Evolutionary conservation across 2,329 filamentous ascomycete genomes (phyloP), one percentile per base, ranked within the genome.

Genomic region (Tolypocladium tundrense): DNA sequence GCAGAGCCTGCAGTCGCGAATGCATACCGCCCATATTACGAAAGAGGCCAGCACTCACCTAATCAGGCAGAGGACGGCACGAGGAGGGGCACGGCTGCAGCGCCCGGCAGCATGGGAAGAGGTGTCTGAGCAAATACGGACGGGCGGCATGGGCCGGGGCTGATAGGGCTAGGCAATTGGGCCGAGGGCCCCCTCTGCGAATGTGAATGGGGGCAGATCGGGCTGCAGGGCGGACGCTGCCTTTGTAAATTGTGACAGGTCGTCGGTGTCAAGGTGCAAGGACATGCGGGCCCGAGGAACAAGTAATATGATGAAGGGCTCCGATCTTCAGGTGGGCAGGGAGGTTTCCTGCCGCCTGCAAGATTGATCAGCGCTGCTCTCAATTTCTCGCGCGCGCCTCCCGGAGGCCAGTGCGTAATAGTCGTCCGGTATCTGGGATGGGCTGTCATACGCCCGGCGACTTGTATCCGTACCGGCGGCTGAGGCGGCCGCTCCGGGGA

Each of bases 281-380:
- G 19, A 21, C 48, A 14, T 35, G 48, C 48, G 31, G 48, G 9
- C 24, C 31, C 11, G 24, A n/a, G 53, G 19, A 42, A 35, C 2
- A 55, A 45, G 42, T 24, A 50, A 50, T 50, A 21, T 56, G 54
- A 27, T 48, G 19, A 48, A 37, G 21, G 6, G 8, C 41, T 37
- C 55, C 35, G 55, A 52, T 52, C 48, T 37, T 52, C 48, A 52
- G 48, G 48, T 14, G 48, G 31, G 31, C 48, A 35, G 31, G 48
- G 31, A 35, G 19, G 27, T 13, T 21, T 33, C 21, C 33, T 13
- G 21, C 54, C 42, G 19, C 19, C 48, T 33, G 13, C 48, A 39
- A 57, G 39, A 57, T 57, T 57, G 56, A 57, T 54, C 56, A 45
- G 40, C 51, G 50, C 50, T 48, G 40, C 41, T 53, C 50, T 53